These are phyloP conservation scores for Leptodermis oblonga DNA, from an alignment of 257 asterid genomes.

Conservation along the genomic window DNA sequence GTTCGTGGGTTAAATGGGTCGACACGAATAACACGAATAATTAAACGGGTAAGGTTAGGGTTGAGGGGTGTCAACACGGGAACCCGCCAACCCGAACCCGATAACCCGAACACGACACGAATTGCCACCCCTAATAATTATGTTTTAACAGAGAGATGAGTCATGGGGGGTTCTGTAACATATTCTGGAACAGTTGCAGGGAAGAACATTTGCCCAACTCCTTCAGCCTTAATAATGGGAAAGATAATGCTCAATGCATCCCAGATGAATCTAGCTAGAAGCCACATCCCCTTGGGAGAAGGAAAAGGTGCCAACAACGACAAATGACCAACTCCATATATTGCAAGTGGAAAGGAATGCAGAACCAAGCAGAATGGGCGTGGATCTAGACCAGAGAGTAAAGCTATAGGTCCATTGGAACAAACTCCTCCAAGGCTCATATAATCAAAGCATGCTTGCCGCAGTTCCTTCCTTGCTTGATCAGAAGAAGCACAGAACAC, in stretches of 20 bases:
- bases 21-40: too few species aligned
- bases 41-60: too few species aligned
- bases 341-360: constrained; percentile 43
- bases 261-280: constrained; percentile 38
- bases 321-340: constrained; percentile 45
- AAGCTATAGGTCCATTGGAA: constrained; percentile 45
- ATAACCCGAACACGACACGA: too few species aligned
- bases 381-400: constrained; percentile 44
- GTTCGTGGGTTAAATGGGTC: too few species aligned
- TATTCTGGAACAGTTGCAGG: constrained; percentile 37
- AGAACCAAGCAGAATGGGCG: constrained; percentile 40
- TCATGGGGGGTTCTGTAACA: constrained; percentile 32
- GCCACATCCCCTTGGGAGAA: constrained; percentile 39
- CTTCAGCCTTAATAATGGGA: constrained; percentile 45
- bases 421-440: constrained; percentile 49
- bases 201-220: constrained; percentile 42
- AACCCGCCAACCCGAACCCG: too few species aligned
- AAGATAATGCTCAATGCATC: constrained; percentile 37
- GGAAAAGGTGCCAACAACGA: constrained; percentile 50
- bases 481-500: constrained; percentile 51
- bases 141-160: too few species aligned
- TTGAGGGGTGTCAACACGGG: too few species aligned
- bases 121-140: too few species aligned
- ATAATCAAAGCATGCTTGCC: constrained; percentile 47
- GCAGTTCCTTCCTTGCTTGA: constrained; percentile 51